phyloP scores from a whole-genome alignment of 83 land plant genomes.

The Thuja plicata region DNA sequence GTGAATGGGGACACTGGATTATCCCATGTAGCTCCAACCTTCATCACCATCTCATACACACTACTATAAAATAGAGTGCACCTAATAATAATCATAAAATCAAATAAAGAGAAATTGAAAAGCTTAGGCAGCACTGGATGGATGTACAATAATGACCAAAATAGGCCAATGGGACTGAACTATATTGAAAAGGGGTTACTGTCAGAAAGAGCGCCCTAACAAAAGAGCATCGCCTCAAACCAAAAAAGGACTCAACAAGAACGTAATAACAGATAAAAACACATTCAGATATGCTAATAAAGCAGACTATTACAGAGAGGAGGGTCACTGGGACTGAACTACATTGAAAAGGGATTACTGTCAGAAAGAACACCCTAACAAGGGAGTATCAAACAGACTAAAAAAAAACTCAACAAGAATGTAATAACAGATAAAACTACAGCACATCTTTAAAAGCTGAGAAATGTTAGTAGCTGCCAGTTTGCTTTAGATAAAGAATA shows the following conservation, averaged over 20 bases:
- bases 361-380: background rate
- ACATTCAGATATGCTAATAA: no score
- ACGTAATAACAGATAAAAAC: no score
- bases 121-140: no score
- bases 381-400: background rate
- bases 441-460: background rate
- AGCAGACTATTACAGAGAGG: no score
- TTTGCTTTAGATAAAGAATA: background rate
- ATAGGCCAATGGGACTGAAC: background rate
- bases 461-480: background rate
- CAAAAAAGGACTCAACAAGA: no score
- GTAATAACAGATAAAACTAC: background rate
- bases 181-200: background rate
- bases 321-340: background rate
- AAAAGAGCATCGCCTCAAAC: no score
- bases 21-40: no score
- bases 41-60: no score
- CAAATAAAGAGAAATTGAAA: no score
- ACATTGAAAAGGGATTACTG: background rate
- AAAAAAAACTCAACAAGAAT: background rate
- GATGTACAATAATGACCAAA: background rate
- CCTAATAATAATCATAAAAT: no score
- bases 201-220: background rate
- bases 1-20: no score
- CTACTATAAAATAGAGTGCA: no score